Conservation (phyloP, 192 early-diverging fungal genomes). For the Backusella sp. region DNA sequence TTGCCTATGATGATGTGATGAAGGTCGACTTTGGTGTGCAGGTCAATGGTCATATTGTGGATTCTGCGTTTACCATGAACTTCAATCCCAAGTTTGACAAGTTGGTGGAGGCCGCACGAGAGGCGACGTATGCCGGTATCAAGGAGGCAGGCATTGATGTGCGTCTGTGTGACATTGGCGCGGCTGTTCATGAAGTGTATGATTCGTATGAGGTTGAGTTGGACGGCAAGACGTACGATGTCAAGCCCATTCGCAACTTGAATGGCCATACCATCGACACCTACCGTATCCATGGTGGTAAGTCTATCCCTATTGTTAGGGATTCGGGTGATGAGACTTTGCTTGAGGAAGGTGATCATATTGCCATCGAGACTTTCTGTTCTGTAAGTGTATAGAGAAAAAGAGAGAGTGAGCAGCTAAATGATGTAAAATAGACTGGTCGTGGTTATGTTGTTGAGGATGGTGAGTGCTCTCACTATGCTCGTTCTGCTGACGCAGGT, state of each 20-base stretch:
- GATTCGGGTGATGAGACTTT: conserved; percentile 79
- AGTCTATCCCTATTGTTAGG: conserved; percentile 93
- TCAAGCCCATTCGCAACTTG: conserved; percentile 94
- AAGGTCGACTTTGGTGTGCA: conserved; percentile 98
- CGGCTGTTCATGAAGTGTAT: conserved; percentile 96
- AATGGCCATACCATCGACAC: conserved; percentile 92
- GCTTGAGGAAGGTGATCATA: conserved; percentile 95
- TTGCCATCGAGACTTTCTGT: conserved; percentile 95
- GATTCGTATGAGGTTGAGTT: conserved; percentile 97
- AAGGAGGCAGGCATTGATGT: conserved; percentile 97
- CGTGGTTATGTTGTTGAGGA: conserved; percentile 88
- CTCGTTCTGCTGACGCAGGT: conserved; percentile 55
- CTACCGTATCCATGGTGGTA: conserved; percentile 93
- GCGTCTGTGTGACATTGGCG: conserved; percentile 91
- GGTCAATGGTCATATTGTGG: conserved; percentile 91
- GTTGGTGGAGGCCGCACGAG: conserved; percentile 85
- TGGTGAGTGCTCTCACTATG: conserved; percentile 91
- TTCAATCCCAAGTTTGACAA: conserved; percentile 91
- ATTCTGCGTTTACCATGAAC: conserved; percentile 90
- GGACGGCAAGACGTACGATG: conserved; percentile 88
- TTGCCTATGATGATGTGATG: conserved; percentile 88
- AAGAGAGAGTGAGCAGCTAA: neutral
- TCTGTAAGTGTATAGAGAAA: conserved; percentile 55
- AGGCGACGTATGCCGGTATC: conserved; percentile 96
- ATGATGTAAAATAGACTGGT: conserved; percentile 62